phyloP scores from a whole-genome alignment of 495 filamentous ascomycete genomes.

The Parachaetomium inaequale region DNA sequence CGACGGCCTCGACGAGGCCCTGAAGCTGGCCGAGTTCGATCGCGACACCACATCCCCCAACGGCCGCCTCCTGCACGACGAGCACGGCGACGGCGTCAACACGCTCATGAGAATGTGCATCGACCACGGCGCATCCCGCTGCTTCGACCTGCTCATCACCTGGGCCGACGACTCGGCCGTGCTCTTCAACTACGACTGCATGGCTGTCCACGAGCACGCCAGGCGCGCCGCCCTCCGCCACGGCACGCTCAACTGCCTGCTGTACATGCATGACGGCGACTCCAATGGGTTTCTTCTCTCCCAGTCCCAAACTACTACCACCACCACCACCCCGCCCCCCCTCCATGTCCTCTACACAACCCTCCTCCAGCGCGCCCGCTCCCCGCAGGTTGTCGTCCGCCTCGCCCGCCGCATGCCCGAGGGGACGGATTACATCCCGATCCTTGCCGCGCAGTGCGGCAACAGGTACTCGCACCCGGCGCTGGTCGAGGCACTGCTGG shows the following conservation, averaged over 20 bases:
- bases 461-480: not conserved
- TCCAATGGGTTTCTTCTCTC: no score
- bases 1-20: not conserved
- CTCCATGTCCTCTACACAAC: not conserved
- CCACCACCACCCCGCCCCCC: not conserved
- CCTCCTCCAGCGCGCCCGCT: not conserved
- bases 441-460: not conserved
- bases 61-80: not conserved
- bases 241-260: not conserved
- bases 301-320: no score
- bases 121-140: not conserved
- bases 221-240: not conserved
- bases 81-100: not conserved
- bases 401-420: not conserved
- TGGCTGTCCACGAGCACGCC: not conserved
- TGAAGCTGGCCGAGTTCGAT: conserved; percentile 6
- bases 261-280: not conserved
- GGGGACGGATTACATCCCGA: not conserved
- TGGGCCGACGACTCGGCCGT: not conserved
- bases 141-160: not conserved
- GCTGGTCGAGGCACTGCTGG: not conserved
- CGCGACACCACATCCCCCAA: not conserved
- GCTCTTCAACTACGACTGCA: not conserved
- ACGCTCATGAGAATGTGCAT: not conserved
- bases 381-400: not conserved